A percentile compares a stretch with the other conserved stretches of the same genome.
These are phyloP conservation scores for Fraxinus greggii DNA, from an alignment of 305 asterid species.

Conservation along the genomic window DNA sequence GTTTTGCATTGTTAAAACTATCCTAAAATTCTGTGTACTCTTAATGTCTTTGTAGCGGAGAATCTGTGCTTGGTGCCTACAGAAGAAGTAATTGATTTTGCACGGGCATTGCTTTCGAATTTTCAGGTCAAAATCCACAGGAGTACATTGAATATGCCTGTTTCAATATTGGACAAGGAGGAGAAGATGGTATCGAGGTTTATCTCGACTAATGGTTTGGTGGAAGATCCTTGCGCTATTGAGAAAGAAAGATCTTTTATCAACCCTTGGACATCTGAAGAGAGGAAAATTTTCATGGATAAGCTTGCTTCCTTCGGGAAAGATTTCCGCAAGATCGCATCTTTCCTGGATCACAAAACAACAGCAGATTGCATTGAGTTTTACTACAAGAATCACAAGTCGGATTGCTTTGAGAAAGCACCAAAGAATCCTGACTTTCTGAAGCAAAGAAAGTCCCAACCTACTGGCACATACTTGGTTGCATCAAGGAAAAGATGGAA, in stretches of 20 bases:
- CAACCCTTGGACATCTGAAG: conserved; percentile 79
- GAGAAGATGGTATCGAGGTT: conserved; percentile 59
- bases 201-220: conserved; percentile 70
- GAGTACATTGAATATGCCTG: conserved; percentile 76
- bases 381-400: conserved; percentile 94
- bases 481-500: conserved; percentile 78
- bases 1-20: conserved; percentile 12
- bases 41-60: conserved; percentile 57
- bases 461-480: conserved; percentile 61
- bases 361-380: conserved; percentile 92
- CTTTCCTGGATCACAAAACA: conserved; percentile 77
- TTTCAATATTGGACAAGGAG: conserved; percentile 70
- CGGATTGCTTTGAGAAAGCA: conserved; percentile 69
- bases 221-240: conserved; percentile 77
- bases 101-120: conserved; percentile 53
- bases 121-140: conserved; percentile 59
- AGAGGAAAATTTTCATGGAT: conserved; percentile 76
- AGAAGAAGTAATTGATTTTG: conserved; percentile 51
- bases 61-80: conserved; percentile 48
- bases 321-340: conserved; percentile 71
- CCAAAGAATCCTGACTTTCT: conserved; percentile 55
- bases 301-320: conserved; percentile 71
- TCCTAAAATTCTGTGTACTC: conserved; percentile 17
- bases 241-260: conserved; percentile 74
- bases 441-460: conserved; percentile 57